Conservation (phyloP, 768 basidiomycete species). For the Leccinum subgranulosum region DNA sequence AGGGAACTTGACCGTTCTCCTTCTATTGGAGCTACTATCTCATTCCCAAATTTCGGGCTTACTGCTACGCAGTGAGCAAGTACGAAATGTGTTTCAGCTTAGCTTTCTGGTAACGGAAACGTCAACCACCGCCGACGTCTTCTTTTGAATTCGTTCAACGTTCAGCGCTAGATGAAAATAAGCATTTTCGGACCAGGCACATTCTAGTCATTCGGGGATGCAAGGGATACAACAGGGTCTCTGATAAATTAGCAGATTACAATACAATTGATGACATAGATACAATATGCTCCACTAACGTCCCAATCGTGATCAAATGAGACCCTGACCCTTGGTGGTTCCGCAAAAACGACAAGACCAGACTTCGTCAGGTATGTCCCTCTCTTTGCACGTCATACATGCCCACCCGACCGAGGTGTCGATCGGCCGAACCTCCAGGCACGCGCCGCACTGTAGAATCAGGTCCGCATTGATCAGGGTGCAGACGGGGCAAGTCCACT, state of each 20-base stretch:
- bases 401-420: conserved; percentile 51
- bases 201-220: no score
- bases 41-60: background rate
- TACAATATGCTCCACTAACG: background rate
- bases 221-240: no score
- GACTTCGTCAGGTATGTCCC: conserved; percentile 56
- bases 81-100: conserved; percentile 6
- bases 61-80: no score
- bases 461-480: conserved; percentile 59
- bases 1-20: background rate
- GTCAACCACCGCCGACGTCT: no score
- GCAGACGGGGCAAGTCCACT: conserved; percentile 58
- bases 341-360: conserved; percentile 81
- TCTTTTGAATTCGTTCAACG: no score
- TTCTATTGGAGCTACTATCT: background rate
- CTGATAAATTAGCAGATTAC: background rate
- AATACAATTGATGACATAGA: background rate
- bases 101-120: conserved; percentile 52
- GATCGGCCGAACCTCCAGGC: conserved; percentile 40
- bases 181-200: no score
- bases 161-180: no score
- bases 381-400: conserved; percentile 62
- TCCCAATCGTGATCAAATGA: conserved; percentile 13
- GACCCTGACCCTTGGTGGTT: conserved; percentile 44
- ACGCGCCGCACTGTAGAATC: conserved; percentile 60